phyloP scores from a whole-genome alignment of 129 eudicot genomes.

The Ambrosia trifida region DNA sequence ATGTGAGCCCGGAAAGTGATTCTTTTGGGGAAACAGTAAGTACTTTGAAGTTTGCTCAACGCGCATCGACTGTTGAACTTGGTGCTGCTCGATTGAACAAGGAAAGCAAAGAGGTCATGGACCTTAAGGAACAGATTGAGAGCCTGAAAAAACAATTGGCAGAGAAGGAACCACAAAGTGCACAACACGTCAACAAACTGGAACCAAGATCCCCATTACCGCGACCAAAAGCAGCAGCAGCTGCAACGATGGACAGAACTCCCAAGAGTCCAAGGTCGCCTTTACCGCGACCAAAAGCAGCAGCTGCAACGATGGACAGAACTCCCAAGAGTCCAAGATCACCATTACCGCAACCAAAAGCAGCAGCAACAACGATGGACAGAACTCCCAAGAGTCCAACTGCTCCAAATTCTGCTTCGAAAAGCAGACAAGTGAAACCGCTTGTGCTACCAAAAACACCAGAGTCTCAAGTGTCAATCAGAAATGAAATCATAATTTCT shows the following conservation, averaged over 20 bases:
- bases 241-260: background rate
- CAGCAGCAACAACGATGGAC: background rate
- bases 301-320: background rate
- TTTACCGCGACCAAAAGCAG: slow-evolving; percentile 5
- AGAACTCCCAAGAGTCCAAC: slow-evolving; percentile 11
- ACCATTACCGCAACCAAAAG: slow-evolving; percentile 5
- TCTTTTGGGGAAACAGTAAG: slow-evolving; percentile 67
- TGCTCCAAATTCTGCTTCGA: slow-evolving; percentile 4
- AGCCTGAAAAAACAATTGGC: slow-evolving; percentile 59
- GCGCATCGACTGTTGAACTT: slow-evolving; percentile 81
- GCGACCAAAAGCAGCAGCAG: slow-evolving; percentile 1
- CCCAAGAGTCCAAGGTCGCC: slow-evolving; percentile 15
- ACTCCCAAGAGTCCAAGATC: slow-evolving; percentile 17
- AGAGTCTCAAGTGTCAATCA: slow-evolving; percentile 14
- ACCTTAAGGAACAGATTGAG: slow-evolving; percentile 82
- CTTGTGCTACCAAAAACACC: slow-evolving; percentile 19
- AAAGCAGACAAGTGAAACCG: slow-evolving; percentile 9
- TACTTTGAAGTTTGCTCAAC: slow-evolving; percentile 86
- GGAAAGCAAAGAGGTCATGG: slow-evolving; percentile 68
- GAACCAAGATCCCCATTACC: slow-evolving; percentile 13
- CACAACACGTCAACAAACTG: slow-evolving; percentile 19
- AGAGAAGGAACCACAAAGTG: slow-evolving; percentile 45
- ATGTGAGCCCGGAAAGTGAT: slow-evolving; percentile 87
- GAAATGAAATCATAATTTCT: slow-evolving; percentile 16
- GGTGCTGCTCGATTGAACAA: slow-evolving; percentile 82